Percentiles rank a stretch among this genome's conserved stretches.
phyloP scores from a whole-genome alignment of 495 filamentous ascomycete species.

The Penicillium goetzii region DNA sequence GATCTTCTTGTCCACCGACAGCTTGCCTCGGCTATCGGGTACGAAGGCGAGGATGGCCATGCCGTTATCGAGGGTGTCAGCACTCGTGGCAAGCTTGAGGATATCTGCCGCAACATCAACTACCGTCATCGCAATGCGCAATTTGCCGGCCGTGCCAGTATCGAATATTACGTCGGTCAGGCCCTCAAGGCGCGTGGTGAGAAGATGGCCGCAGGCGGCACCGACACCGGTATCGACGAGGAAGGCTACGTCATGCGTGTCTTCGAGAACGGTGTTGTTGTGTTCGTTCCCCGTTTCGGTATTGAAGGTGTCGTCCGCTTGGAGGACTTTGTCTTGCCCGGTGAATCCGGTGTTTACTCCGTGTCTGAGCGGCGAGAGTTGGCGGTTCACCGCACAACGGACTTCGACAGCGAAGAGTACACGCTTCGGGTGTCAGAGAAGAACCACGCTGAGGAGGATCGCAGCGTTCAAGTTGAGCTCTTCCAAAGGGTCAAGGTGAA shows the following conservation, averaged over 20 bases:
- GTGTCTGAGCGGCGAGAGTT: conserved; percentile 45
- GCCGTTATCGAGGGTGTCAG: conserved; percentile 74
- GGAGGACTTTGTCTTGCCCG: conserved; percentile 75
- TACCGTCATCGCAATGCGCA: conserved; percentile 95
- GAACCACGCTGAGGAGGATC: conserved; percentile 52
- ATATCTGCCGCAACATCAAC: conserved; percentile 97
- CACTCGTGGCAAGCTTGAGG: conserved; percentile 77
- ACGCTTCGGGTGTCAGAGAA: conserved; percentile 60
- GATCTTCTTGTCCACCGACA: conserved; percentile 93
- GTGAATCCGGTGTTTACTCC: conserved; percentile 53
- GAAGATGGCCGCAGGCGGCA: conserved; percentile 43
- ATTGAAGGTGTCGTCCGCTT: conserved; percentile 89
- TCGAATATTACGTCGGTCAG: conserved; percentile 97
- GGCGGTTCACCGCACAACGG: conserved; percentile 58
- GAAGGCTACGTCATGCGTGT: conserved; percentile 96
- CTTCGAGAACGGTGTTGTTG: conserved; percentile 94
- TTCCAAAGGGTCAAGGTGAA: conserved; percentile 89
- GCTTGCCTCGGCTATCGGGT: conserved; percentile 90
- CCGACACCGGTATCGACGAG: conserved; percentile 62
- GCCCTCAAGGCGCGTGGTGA: conserved; percentile 81
- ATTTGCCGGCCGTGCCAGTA: conserved; percentile 86
- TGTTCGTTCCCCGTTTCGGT: conserved; percentile 92
- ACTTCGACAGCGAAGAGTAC: conserved; percentile 85
- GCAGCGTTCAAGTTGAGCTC: conserved; percentile 67
- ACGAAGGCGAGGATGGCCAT: conserved; percentile 64